Conservation (phyloP, 164 flowering plant genomes). For the Aristolochia contorta region DNA sequence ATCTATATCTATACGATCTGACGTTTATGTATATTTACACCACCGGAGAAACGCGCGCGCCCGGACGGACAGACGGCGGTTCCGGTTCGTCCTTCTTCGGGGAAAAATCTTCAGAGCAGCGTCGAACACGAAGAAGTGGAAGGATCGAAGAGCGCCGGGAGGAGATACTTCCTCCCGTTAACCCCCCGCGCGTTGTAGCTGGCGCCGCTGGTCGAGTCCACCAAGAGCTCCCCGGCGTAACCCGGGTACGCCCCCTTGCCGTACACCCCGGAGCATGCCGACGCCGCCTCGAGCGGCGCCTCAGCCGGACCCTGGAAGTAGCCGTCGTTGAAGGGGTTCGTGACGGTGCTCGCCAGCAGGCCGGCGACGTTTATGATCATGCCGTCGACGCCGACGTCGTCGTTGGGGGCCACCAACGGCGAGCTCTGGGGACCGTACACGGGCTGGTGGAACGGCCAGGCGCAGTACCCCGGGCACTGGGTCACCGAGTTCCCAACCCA, state of each 20-base stretch:
- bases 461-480: conserved; percentile 20
- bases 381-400: conserved; percentile 20
- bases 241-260: conserved; percentile 28
- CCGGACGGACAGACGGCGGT: not conserved
- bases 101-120: conserved; percentile 22
- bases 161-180: conserved; percentile 16
- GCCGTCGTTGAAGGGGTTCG: conserved; percentile 17
- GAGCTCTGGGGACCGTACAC: conserved; percentile 19
- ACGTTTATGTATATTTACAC: no score
- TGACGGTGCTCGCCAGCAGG: conserved; percentile 18
- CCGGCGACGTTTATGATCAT: conserved; percentile 18
- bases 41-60: no score
- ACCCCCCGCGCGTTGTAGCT: conserved; percentile 26
- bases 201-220: conserved; percentile 14
- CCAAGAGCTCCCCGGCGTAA: conserved; percentile 18
- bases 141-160: conserved; percentile 20
- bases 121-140: conserved; percentile 24
- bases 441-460: conserved; percentile 25
- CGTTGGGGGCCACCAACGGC: conserved; percentile 16
- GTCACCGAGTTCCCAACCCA: conserved; percentile 20
- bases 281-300: conserved; percentile 16
- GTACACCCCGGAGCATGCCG: conserved; percentile 19
- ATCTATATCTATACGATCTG: no score
- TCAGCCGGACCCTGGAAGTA: conserved; percentile 13
- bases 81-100: no score